Base-by-base conservation (phyloP, 345 rosid species). In the Ceriops tagal region DNA sequence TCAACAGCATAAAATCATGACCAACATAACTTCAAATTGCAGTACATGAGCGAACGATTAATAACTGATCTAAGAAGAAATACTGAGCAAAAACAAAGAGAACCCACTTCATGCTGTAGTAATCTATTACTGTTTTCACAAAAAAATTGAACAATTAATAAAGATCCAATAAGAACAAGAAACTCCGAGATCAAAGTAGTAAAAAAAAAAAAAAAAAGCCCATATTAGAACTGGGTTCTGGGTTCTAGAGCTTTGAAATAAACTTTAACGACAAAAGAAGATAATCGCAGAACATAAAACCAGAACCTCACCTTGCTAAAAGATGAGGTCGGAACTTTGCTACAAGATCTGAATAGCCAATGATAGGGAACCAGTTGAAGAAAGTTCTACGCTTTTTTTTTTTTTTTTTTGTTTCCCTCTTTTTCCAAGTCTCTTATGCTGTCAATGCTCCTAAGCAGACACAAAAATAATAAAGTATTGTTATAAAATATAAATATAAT, bases 161-260 rank as follows among this genome's bases (percentile, higher is more conserved):
- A 63, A 71, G 62, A 53, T 34, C 67, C 53, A 26, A 47, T 49
- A 60, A 39, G 4, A 28, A 55, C 55, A 58, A 27, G 26, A 26
- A 55, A 15, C 19, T 15, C 15, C 3, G 15, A 11, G 18, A 43
- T 43, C 49, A 3, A 43, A 43, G 18, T 1, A 13, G 19, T 43
- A 43, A 43, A 15, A 11, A 13, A 46, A 8, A 32, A 58, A 28
- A 27, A 20, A 65, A 28, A 26, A 65, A 86, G 81, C 1, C 49
- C 19, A 13, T 0, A 2, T 43, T 13, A 43, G 47, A 43, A 43
- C 49, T 43, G 49, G 49, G 49, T 43, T 43, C 18, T 43, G 18
- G 49, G 18, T 43, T 43, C 49, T 3, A 43, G 19, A 13, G 19
- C 49, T 43, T 15, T 43, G 49, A 43, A 43, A 43, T 13, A 15